A percentile compares a stretch with the other conserved stretches of the same genome.
phyloP scores from a whole-genome alignment of 441 rosid genomes.

The Pelargonium myrrhifolium region DNA sequence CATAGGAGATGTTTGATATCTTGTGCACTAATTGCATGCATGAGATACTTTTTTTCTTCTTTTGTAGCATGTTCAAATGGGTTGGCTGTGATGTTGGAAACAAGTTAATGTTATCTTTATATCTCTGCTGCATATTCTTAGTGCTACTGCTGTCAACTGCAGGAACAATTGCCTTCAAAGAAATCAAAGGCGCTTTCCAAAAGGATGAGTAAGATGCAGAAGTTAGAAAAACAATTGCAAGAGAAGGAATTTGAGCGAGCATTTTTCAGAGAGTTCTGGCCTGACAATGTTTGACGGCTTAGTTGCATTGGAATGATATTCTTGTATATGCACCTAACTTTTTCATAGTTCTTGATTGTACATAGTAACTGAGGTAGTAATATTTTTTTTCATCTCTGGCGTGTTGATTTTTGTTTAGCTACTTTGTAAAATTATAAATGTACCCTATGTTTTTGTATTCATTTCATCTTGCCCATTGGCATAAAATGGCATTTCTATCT shows the following conservation, averaged over 20 bases:
- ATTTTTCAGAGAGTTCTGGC: constrained; percentile 84
- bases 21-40: background rate
- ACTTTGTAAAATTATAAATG: background rate
- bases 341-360: background rate
- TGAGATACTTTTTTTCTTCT: too few relatives aligned
- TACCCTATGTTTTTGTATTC: too few relatives aligned
- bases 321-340: background rate
- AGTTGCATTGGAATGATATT: background rate
- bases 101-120: background rate
- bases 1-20: background rate
- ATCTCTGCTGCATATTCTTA: background rate
- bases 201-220: constrained; percentile 58
- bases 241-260: constrained; percentile 78
- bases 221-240: constrained; percentile 46
- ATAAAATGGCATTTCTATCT: too few relatives aligned
- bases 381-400: background rate
- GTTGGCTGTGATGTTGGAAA: background rate
- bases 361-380: background rate
- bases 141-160: constrained; percentile 18
- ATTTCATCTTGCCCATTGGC: too few relatives aligned
- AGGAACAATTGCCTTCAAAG: constrained; percentile 39
- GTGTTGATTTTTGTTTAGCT: background rate
- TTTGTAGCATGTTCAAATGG: too few relatives aligned
- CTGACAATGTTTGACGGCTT: constrained; percentile 63
- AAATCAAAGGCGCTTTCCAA: constrained; percentile 50